phyloP scores from a whole-genome alignment of 768 basidiomycete genomes.

The Suillus luteus region DNA sequence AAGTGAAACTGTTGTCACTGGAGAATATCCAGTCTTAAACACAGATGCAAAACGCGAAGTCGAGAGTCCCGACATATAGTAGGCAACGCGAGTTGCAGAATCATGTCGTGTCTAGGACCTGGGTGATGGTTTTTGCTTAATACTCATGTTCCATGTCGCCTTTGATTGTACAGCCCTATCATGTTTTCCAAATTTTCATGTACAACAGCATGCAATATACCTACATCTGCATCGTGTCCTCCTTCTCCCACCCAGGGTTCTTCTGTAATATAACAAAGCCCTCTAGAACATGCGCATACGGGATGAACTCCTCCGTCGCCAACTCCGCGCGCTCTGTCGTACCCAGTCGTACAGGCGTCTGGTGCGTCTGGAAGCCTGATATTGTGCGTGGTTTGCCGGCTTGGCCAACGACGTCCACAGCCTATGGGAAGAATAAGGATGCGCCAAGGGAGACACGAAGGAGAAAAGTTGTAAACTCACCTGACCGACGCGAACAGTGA shows the following conservation, averaged over 20 bases:
- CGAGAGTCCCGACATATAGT: neutral
- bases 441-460: neutral
- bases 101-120: neutral
- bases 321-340: conserved; percentile 94
- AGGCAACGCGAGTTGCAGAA: rapidly evolving
- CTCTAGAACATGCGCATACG: conserved; percentile 87
- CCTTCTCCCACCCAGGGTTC: conserved; percentile 88
- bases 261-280: conserved; percentile 91
- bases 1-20: neutral
- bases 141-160: neutral
- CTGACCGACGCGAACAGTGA: conserved; percentile 94
- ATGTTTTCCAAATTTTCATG: neutral
- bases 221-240: conserved; percentile 83
- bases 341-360: conserved; percentile 92
- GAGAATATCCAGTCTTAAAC: neutral
- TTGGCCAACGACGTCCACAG: conserved; percentile 96
- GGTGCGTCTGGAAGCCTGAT: conserved; percentile 97
- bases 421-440: conserved; percentile 45
- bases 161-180: neutral
- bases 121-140: neutral
- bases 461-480: conserved; percentile 39
- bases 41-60: neutral
- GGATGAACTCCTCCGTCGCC: conserved; percentile 95
- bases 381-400: conserved; percentile 97
- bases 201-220: neutral